phyloP scores from a whole-genome alignment of 2,329 filamentous ascomycete genomes.

The Claviceps sp. region DNA sequence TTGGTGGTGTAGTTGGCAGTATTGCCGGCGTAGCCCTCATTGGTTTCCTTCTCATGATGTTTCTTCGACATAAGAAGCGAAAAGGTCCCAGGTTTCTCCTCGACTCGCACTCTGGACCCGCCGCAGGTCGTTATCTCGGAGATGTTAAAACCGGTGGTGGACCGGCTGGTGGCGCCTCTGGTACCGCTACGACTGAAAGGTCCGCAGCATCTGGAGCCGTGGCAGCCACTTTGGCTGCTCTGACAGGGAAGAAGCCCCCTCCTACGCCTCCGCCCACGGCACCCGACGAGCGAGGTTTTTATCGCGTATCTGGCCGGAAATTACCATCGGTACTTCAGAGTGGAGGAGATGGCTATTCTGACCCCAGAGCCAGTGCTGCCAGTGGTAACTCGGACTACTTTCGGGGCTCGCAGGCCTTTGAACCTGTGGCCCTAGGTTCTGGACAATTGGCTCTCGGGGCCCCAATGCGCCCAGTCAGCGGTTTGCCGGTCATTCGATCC shows the following conservation, averaged over 20 bases:
- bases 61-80: conserved; percentile 43
- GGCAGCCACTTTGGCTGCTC: conserved; percentile 33
- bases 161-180: conserved; percentile 2
- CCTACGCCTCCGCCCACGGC: conserved; percentile 17
- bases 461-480: conserved; percentile 47
- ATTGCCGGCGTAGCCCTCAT: conserved; percentile 46
- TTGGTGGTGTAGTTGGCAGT: conserved; percentile 43
- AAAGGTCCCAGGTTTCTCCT: conserved; percentile 30
- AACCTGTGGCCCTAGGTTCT: conserved; percentile 19
- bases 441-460: conserved; percentile 38
- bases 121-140: conserved; percentile 5
- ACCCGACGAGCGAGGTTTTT: conserved; percentile 43
- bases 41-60: conserved; percentile 36
- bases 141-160: conserved; percentile 13
- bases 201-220: conserved; percentile 25
- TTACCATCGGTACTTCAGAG: conserved; percentile 47
- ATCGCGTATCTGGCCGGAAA: conserved; percentile 52
- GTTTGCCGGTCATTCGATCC: conserved; percentile 46
- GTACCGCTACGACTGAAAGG: conserved; percentile 31
- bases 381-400: conserved; percentile 40
- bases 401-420: conserved; percentile 37
- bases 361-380: conserved; percentile 29
- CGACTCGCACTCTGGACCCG: conserved; percentile 20
- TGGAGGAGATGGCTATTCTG: conserved; percentile 51
- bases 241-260: conserved; percentile 28